Evolutionary conservation across 1,139 yeast species (phyloP).

Genomic region (Diutina ranongensis): DNA sequence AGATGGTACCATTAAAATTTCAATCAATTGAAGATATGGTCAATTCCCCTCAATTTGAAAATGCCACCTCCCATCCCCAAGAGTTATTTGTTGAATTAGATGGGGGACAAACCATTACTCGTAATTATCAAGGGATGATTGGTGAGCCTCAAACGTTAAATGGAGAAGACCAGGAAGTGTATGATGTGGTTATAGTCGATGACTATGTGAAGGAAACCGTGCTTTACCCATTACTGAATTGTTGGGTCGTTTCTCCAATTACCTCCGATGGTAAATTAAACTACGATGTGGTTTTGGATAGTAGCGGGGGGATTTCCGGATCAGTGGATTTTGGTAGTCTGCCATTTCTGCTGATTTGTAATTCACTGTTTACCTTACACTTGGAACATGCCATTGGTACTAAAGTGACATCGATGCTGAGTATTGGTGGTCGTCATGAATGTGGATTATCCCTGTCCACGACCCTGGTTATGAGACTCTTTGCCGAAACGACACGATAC

Average conservation of each 20-base stretch:
- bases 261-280: neutral
- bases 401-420: neutral
- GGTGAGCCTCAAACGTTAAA: no score
- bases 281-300: neutral
- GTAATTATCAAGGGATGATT: neutral
- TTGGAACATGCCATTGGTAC: conserved; percentile 1
- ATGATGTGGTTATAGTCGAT: neutral
- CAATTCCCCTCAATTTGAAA: neutral
- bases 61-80: neutral
- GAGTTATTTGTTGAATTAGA: neutral
- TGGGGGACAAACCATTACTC: neutral
- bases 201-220: neutral
- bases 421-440: neutral
- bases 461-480: neutral
- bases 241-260: neutral
- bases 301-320: neutral
- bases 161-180: no score
- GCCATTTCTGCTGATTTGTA: neutral
- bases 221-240: neutral
- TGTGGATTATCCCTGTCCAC: neutral
- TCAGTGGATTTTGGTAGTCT: neutral
- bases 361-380: neutral
- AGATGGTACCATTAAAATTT: neutral
- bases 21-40: neutral
- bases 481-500: neutral